phyloP scores from a whole-genome alignment of 83 land plant genomes.

The Thuja plicata region DNA sequence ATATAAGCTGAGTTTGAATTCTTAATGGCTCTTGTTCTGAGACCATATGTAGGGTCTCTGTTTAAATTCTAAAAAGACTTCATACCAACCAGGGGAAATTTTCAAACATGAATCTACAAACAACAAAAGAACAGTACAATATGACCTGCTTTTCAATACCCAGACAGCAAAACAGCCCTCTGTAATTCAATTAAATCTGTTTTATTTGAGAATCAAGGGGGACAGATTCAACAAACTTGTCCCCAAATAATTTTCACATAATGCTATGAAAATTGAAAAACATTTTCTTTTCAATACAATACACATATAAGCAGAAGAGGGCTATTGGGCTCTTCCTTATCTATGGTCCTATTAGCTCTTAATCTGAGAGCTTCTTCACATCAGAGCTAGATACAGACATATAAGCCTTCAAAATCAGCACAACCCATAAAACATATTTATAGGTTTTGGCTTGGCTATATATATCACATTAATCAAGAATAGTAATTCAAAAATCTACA shows the following conservation, averaged over 20 bases:
- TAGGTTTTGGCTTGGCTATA: constrained; percentile 8
- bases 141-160: background rate
- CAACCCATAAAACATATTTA: constrained; percentile 10
- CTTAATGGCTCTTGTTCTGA: background rate
- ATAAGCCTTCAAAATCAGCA: constrained; percentile 7
- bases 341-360: constrained; percentile 12
- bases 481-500: constrained; percentile 12
- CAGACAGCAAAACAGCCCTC: background rate
- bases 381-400: constrained; percentile 8
- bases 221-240: constrained; percentile 14
- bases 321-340: constrained; percentile 2
- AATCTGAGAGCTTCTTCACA: constrained; percentile 1
- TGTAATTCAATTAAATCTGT: constrained; percentile 1
- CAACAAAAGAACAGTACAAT: background rate
- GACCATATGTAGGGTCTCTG: background rate
- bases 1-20: too few species aligned
- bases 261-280: constrained; percentile 11
- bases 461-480: constrained; percentile 16
- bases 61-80: background rate
- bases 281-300: constrained; percentile 9
- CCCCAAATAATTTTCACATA: constrained; percentile 18
- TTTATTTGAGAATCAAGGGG: constrained; percentile 18
- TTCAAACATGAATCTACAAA: background rate
- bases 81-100: background rate
- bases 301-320: constrained; percentile 17